A percentile compares a stretch with the other conserved stretches of the same genome.
phyloP scores from a whole-genome alignment of 192 early-diverging fungal species.

The Coemansia sp. region DNA sequence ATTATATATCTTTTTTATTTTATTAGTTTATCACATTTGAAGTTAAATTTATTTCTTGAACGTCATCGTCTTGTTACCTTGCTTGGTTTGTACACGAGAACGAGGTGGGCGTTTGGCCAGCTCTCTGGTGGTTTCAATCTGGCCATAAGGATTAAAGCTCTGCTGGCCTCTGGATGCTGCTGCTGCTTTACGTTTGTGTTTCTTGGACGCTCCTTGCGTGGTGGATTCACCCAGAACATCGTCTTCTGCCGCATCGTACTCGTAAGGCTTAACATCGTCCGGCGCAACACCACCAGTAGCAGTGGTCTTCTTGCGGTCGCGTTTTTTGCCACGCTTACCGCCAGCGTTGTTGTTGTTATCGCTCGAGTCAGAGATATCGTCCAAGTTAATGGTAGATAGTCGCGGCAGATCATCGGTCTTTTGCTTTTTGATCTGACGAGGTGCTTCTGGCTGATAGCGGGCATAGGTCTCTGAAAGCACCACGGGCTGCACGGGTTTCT shows the following conservation, averaged over 20 bases:
- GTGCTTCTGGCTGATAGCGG: neutral
- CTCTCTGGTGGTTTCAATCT: slow-evolving; percentile 14
- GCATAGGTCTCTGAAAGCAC: slow-evolving; percentile 42
- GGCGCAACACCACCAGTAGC: neutral
- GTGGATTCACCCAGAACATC: slow-evolving; percentile 26
- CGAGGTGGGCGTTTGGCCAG: slow-evolving; percentile 14
- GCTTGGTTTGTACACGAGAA: slow-evolving; percentile 19
- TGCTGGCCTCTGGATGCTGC: slow-evolving; percentile 5
- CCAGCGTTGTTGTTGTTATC: slow-evolving; percentile 1
- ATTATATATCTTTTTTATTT: neutral
- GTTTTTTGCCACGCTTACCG: neutral
- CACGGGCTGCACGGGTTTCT: slow-evolving; percentile 14
- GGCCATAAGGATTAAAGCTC: slow-evolving; percentile 42
- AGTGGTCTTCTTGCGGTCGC: neutral
- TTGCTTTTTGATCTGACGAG: neutral
- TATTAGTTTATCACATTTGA: too few species aligned
- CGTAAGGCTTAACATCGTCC: slow-evolving; percentile 19
- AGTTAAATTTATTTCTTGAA: slow-evolving; percentile 28
- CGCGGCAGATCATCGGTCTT: slow-evolving; percentile 14
- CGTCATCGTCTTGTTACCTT: slow-evolving; percentile 36
- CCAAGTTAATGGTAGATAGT: slow-evolving; percentile 21
- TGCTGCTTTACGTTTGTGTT: neutral
- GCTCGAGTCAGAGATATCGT: slow-evolving; percentile 4
- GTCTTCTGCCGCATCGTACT: slow-evolving; percentile 10
- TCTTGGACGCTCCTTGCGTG: neutral